Base-by-base conservation (phyloP, 1,284 basidiomycete species). In the Irpex sp. region DNA sequence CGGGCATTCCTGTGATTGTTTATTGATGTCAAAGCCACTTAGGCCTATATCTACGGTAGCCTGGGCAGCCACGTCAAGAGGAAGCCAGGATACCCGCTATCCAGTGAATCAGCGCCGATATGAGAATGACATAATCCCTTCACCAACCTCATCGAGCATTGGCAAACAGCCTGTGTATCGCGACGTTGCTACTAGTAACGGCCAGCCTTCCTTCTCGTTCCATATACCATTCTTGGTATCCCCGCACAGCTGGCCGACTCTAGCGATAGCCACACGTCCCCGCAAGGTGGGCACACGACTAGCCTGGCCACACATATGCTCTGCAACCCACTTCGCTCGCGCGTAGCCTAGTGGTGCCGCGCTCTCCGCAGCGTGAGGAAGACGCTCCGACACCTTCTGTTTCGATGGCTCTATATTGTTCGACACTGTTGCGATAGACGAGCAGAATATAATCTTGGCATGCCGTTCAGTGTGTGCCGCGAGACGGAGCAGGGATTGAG, bases 181-280 rank as follows among this genome's bases (percentile, higher is more conserved):
- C 18, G 43, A 42, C 6, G 56, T 72, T 11, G 71, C 71, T 22
- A 72, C 59, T 9, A 72, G 18, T 7, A 72, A 54, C 13, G 71
- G 71, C 71, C 71, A 72, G 2, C 43, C 68, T 54, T 72, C 71
- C 54, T 49, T 70, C 44, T 72, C 68, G 60, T 70, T 72, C 71
- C 71, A 72, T 5, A 70, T 49, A 4, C 71, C 71, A 45, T 70
- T 65, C 11, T 54, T 20, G 4, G 71, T 72, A 27, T 70, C 71
- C 5, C 71, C 71, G 54, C 71, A 72, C 13, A 72, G 68, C 60
- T 72, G 71, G 2, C 71, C 71, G n/a, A 72, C 20, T 43, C 71
- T 70, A 4, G 71, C 66, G 43, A 72, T 65, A 6, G 32, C n/a
- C 3, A 72, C 49, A 45, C 56, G 63, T 9, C 62, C 64, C 11